These are phyloP conservation scores for Phytopythium mirpurense DNA, from an alignment of 352 stramenopile genomes.

Conservation along the genomic window DNA sequence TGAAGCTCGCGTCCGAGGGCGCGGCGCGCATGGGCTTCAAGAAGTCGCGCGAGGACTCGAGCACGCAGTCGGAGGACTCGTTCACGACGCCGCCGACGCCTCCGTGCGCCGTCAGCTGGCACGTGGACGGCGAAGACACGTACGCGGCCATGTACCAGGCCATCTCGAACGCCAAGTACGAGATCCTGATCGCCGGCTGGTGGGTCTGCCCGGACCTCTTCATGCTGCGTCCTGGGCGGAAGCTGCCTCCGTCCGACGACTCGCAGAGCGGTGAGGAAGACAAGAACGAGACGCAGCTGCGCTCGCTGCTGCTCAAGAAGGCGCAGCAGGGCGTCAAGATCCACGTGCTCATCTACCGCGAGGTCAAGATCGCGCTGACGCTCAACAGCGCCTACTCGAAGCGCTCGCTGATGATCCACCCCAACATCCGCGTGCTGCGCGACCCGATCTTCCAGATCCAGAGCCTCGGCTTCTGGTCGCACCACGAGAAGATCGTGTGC, in stretches of 20 bases:
- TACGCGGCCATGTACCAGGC: conserved; percentile 84
- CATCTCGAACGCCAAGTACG: conserved; percentile 81
- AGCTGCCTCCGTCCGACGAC: conserved; percentile 30
- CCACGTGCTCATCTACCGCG: conserved; percentile 89
- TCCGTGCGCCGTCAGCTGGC: conserved; percentile 71
- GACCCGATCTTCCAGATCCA: conserved; percentile 90
- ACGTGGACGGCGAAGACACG: conserved; percentile 84
- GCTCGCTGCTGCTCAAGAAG: conserved; percentile 74
- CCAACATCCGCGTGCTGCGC: conserved; percentile 87
- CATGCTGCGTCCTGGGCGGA: conserved; percentile 61
- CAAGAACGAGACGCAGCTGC: conserved; percentile 67
- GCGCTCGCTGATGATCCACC: conserved; percentile 65
- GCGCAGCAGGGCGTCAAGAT: conserved; percentile 83
- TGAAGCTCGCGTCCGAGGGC: conserved; percentile 25
- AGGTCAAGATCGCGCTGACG: conserved; percentile 87
- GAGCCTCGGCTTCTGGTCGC: conserved; percentile 88
- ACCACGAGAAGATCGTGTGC: conserved; percentile 93
- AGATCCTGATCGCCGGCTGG: conserved; percentile 90
- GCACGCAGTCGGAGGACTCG: conserved; percentile 54
- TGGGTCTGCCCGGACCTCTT: conserved; percentile 86
- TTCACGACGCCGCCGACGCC: conserved; percentile 33
- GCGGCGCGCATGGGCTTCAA: conserved; percentile 19
- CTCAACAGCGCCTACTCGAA: conserved; percentile 86
- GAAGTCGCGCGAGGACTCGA: conserved; percentile 34
- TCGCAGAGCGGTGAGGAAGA: conserved; percentile 26